A percentile compares a stretch with the other conserved stretches of the same genome.
These are phyloP conservation scores for Fusarium anguioides DNA, from an alignment of 2,329 filamentous ascomycete species.

Conservation along the genomic window DNA sequence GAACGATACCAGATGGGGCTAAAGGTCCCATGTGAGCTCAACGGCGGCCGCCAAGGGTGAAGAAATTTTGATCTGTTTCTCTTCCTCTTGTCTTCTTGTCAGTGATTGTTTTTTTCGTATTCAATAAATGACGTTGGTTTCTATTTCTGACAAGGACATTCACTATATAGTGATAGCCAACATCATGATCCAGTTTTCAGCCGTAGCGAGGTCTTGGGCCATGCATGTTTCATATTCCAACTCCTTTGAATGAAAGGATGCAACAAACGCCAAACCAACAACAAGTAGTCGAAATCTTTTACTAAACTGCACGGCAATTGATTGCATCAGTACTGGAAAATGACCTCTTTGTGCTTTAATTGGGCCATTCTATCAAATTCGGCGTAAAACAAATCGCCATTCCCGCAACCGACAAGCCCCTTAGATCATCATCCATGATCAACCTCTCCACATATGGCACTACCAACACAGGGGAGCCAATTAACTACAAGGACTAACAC, in stretches of 20 bases:
- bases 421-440: conserved; percentile 20
- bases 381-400: conserved; percentile 4
- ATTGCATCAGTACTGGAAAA: too few relatives aligned
- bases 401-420: conserved; percentile 21
- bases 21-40: not conserved
- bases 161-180: not conserved
- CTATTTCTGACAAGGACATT: conserved; percentile 8
- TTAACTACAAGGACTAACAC: conserved; percentile 14
- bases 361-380: not conserved
- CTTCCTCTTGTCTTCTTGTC: too few relatives aligned
- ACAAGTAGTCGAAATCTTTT: too few relatives aligned
- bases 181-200: not conserved
- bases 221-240: conserved; percentile 17
- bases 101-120: not conserved
- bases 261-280: not conserved
- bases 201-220: not conserved
- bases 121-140: conserved; percentile 7
- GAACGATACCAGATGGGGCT: conserved; percentile 30
- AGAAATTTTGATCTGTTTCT: conserved; percentile 6
- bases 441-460: conserved; percentile 4
- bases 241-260: not conserved
- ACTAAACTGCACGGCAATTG: too few relatives aligned
- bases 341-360: not conserved
- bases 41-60: conserved; percentile 8
- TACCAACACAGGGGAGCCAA: conserved; percentile 11